Evolutionary conservation across 257 asterid species (phyloP), one percentile per base, ranked within the genome.

Genomic region (Nyctanthes arbortristis): DNA sequence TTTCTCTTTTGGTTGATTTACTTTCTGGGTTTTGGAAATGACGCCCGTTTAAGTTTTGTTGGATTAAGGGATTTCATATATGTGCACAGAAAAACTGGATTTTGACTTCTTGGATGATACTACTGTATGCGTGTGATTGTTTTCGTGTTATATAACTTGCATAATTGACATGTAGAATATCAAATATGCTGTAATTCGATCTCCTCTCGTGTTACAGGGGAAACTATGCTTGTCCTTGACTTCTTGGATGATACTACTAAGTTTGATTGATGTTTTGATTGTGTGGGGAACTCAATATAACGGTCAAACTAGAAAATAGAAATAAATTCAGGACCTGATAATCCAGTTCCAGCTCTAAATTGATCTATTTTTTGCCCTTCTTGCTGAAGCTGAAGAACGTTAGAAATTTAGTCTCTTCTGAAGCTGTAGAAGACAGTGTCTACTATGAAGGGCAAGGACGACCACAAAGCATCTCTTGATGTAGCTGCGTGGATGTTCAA

Each of bases 401-500:
- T 62, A 74, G 57, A 24, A 45, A 45, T 43, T 3, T 22, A 27
- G 72, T 30, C 32, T 36, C 39, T 61, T 60, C 78, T 54, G 80
- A 73, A 68, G 69, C 65, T 49, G 69, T 27, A 29, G 77, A 75
- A 68, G 60, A 82, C 56, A 75, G 84, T 82, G 95, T 33, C 89
- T 27, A 47, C 33, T n/a, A n/a, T n/a, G 9, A 55, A 80, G 49
- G 75, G 70, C 78, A 85, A 90, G 79, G 91, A 82, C 69, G 88
- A 81, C 40, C 56, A 78, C 70, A 87, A 84, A 72, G 75, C 58
- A 70, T 29, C 80, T 37, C 67, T 78, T 60, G 92, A 85, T 75
- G 25, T 62, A 25, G 93, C 84, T 2, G 91, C 96, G 34, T 90
- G 91, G 95, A 12, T 69, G 62, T 85, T 85, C 79, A 87, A 87